phyloP scores from a whole-genome alignment of 306 rosid genomes.

The Malus domestica region DNA sequence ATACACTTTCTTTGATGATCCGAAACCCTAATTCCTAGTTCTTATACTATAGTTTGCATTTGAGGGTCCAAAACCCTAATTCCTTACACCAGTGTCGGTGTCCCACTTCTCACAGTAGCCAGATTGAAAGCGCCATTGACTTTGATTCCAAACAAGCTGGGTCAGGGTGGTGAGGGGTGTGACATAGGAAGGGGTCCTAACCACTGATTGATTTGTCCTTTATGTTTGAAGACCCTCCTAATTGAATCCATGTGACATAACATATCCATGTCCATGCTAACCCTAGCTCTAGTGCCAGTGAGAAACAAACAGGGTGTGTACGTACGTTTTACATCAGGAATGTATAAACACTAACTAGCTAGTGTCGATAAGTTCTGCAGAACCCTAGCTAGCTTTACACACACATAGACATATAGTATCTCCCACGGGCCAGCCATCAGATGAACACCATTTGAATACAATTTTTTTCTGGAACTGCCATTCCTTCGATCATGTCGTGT shows the following conservation, averaged over 20 bases:
- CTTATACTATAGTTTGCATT: neutral
- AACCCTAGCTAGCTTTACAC: slow-evolving; percentile 1
- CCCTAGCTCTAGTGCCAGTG: neutral
- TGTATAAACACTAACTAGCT: neutral
- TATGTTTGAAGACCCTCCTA: slow-evolving; percentile 24
- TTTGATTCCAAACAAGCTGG: slow-evolving; percentile 28
- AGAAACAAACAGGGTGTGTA: slow-evolving; percentile 10
- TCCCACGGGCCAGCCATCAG: neutral
- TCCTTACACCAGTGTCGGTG: slow-evolving; percentile 19
- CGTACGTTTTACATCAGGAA: neutral
- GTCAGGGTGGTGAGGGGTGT: neutral
- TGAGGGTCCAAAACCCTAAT: slow-evolving; percentile 35
- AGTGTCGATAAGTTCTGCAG: neutral
- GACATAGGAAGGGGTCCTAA: slow-evolving; percentile 20
- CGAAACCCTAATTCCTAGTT: slow-evolving; percentile 27
- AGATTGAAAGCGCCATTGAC: slow-evolving; percentile 28
- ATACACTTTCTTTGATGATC: neutral
- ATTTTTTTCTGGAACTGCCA: neutral
- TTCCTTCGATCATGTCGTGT: neutral
- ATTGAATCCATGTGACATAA: slow-evolving; percentile 32
- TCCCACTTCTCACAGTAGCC: slow-evolving; percentile 17
- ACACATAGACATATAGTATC: neutral
- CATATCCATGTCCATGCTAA: slow-evolving; percentile 8
- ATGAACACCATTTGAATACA: neutral
- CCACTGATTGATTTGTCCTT: slow-evolving; percentile 43